Evolutionary conservation across 2,329 filamentous ascomycete genomes (phyloP).

Genomic region (Geosmithia putterillii): DNA sequence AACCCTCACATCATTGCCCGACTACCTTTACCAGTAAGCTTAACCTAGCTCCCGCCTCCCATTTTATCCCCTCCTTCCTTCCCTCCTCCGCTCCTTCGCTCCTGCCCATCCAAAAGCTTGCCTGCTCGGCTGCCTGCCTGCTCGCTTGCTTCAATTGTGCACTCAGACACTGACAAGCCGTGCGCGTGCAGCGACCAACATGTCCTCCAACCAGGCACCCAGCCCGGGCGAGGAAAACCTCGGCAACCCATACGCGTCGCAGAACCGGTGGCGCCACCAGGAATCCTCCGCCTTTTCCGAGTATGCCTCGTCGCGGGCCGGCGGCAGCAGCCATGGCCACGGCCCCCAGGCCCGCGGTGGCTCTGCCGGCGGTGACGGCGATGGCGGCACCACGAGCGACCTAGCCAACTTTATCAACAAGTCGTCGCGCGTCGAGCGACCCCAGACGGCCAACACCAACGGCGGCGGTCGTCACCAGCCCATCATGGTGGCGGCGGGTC

Average conservation of each 20-base stretch:
- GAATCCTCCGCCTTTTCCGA: slow-evolving; percentile 45
- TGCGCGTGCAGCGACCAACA: too few species aligned
- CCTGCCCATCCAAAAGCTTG: too few species aligned
- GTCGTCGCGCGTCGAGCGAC: slow-evolving; percentile 29
- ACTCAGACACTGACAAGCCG: too few species aligned
- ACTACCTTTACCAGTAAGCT: background rate
- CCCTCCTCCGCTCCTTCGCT: background rate
- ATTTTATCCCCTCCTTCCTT: background rate
- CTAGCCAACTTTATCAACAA: slow-evolving; percentile 45
- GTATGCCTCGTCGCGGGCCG: slow-evolving; percentile 31
- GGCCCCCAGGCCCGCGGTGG: slow-evolving; percentile 9
- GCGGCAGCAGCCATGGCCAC: slow-evolving; percentile 6
- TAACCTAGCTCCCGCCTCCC: background rate
- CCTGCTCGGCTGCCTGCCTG: too few species aligned
- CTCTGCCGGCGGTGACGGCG: slow-evolving; percentile 15
- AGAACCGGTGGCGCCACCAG: slow-evolving; percentile 50
- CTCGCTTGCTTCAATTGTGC: too few species aligned
- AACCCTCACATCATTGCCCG: too few species aligned
- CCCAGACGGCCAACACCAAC: slow-evolving; percentile 11
- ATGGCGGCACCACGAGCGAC: slow-evolving; percentile 31
- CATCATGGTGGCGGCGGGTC: slow-evolving; percentile 30
- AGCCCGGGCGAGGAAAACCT: slow-evolving; percentile 18
- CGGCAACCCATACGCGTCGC: slow-evolving; percentile 41
- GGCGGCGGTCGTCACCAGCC: slow-evolving; percentile 29
- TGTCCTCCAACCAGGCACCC: slow-evolving; percentile 4